Base-by-base conservation (phyloP, 208 protist genomes). In the Trypanosoma platydactyli region DNA sequence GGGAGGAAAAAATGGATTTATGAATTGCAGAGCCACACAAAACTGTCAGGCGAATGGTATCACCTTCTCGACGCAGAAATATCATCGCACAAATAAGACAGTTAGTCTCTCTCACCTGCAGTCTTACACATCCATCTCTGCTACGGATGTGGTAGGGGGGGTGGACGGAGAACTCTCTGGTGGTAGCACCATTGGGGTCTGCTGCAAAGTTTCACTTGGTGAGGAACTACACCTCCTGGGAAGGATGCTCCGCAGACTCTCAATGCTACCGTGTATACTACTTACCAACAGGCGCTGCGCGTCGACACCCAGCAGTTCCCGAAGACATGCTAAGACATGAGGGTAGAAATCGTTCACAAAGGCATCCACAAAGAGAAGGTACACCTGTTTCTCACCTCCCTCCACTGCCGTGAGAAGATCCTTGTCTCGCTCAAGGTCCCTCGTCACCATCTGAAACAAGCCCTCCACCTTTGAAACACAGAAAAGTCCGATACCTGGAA, bases 311-410 rank as follows among this genome's bases (percentile, higher is more conserved):
- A 94, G 74, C 3, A 91, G 46, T 33, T 58, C 56, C 22, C 60
- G 61, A 20, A 84, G 64, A 52, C 84, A 86, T 41, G 60, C 58
- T 25, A 86, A 56, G 7, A 92, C 67, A 53, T 92, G 82, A 3
- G 80, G 78, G 61, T 80, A 88, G 63, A 90, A 89, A n/a, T 86
- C 64, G 11, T 63, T 45, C 5, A 74, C 76, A 60, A 92, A 92
- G 12, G 79, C 82, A 33, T 79, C 65, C 24, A 87, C 81, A 64
- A 92, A 87, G 42, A 77, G 64, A 5, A 78, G 45, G 51, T 82
- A 86, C 1, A 69, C 64, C 22, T 57, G 64, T 20, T 71, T 77
- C 40, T 92, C 84, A 1, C 59, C 61, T 9, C 46, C 58, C 18
- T 92, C 81, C 71, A 89, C 81, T n/a, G 84, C 77, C 62, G 74